phyloP scores from a whole-genome alignment of 83 land plant species.

The Thuja plicata region DNA sequence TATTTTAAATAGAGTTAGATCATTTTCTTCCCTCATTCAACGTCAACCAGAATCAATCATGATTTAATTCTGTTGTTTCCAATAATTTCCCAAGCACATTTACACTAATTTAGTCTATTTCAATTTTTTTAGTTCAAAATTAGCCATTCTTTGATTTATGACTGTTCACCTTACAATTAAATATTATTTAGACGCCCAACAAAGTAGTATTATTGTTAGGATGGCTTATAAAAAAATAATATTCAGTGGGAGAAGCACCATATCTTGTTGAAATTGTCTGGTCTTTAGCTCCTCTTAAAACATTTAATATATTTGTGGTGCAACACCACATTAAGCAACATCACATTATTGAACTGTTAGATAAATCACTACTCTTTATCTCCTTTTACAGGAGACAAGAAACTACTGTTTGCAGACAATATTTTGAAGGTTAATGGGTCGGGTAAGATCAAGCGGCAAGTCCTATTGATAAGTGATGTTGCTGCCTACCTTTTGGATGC shows the following conservation, averaged over 20 bases:
- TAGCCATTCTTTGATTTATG: neutral
- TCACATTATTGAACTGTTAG: neutral
- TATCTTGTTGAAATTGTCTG: neutral
- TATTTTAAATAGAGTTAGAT: neutral
- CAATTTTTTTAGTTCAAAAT: neutral
- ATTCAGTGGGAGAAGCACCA: neutral
- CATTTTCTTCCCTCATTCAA: neutral
- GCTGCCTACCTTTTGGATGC: slow-evolving; percentile 87
- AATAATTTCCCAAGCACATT: neutral
- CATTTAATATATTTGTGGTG: neutral
- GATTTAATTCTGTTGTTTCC: neutral
- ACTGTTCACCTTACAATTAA: neutral
- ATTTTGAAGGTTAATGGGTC: slow-evolving; percentile 73
- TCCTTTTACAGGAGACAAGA: slow-evolving; percentile 65
- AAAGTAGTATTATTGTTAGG: neutral
- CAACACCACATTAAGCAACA: neutral
- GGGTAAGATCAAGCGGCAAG: slow-evolving; percentile 76
- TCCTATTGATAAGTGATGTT: slow-evolving; percentile 78
- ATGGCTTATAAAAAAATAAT: neutral
- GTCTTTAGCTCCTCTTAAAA: neutral
- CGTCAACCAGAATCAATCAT: neutral
- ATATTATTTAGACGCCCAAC: neutral
- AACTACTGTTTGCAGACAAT: slow-evolving; percentile 86
- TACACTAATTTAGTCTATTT: neutral
- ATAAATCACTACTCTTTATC: neutral